Conservation (phyloP, 2,329 filamentous ascomycete species). For the Epichloe uncinata region DNA sequence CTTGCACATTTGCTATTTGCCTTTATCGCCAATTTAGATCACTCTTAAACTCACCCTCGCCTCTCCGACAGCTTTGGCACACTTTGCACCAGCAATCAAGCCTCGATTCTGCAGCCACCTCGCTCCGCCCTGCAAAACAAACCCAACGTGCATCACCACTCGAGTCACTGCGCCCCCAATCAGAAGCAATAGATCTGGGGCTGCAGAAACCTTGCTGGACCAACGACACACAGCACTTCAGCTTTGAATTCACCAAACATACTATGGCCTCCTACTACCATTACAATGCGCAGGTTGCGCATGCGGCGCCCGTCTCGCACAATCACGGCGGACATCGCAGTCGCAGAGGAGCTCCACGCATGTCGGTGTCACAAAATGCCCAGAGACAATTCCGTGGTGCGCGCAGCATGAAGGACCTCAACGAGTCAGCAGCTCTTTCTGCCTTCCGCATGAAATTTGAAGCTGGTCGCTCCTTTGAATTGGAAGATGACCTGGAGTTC, state of each 20-base stretch:
- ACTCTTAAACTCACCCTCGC: not conserved
- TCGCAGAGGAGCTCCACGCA: constrained; percentile 65
- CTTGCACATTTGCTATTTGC: not conserved
- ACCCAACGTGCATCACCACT: not conserved
- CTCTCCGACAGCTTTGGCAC: not conserved
- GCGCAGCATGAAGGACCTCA: constrained; percentile 74
- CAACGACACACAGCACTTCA: not conserved
- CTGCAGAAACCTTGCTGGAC: not conserved
- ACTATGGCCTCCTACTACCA: constrained; percentile 53
- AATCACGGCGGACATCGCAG: constrained; percentile 65
- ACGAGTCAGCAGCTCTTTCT: constrained; percentile 60
- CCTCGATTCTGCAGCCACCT: not conserved
- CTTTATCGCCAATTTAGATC: not conserved
- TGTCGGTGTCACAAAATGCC: constrained; percentile 67
- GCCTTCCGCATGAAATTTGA: constrained; percentile 82
- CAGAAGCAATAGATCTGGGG: not conserved
- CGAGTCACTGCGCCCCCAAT: constrained; percentile 10
- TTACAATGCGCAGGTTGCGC: constrained; percentile 45
- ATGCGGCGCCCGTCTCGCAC: constrained; percentile 50
- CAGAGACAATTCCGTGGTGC: constrained; percentile 80
- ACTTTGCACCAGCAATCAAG: not conserved
- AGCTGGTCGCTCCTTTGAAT: constrained; percentile 81
- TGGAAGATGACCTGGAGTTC: constrained; percentile 93
- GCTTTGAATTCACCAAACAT: not conserved
- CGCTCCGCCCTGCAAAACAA: not conserved